Base-by-base conservation (phyloP, 495 filamentous ascomycete genomes). In the Tuber brumale region DNA sequence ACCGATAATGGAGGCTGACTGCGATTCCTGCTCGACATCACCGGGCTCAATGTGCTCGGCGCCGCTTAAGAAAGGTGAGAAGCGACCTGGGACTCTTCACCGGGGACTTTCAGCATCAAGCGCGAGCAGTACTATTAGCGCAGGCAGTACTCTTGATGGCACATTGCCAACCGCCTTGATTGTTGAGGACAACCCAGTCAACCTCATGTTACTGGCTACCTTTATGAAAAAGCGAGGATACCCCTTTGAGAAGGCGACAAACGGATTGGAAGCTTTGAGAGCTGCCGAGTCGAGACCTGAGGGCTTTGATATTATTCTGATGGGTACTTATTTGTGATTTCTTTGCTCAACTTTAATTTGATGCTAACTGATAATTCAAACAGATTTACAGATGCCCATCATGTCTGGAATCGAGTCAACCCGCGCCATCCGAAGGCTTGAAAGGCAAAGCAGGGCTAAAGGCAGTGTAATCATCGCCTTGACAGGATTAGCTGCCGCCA, bases 301-400 rank as follows among this genome's bases (percentile, higher is more conserved):
- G 21, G 75, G 82, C 35, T 87, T 84, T 73, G 83, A 84, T 70
- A 84, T 86, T 70, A 83, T 88, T 37, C 76, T 88, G 21, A 88
- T 86, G 85, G 85, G 81, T 83, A 77, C 57, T 73, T 73, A 73
- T 74, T 37, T 43, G 12, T 41, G 42, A 37, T 14, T 27, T n/a
- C 45, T 51, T 18, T 69, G 31, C n/a, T 61, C 70, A 12, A 45
- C 70, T 48, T 31, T 51, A 42, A 41, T 14, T 51, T 39, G 70
- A 74, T 66, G 57, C 79, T 80, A 43, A 76, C 41, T 48, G 72
- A 73, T 57, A 8, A 43, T 45, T 71, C 16, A 57, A 72, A 75
- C 81, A 88, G 90, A 92, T 76, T 89, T 93, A 72, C 89, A 87
- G 76, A 93, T 94, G 92, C 92, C 92, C 0, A 83, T 93, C 0